A percentile compares a stretch with the other conserved stretches of the same genome.
phyloP scores from a whole-genome alignment of 176 grass and related monocot species.

The Tillandsia fasciculata region DNA sequence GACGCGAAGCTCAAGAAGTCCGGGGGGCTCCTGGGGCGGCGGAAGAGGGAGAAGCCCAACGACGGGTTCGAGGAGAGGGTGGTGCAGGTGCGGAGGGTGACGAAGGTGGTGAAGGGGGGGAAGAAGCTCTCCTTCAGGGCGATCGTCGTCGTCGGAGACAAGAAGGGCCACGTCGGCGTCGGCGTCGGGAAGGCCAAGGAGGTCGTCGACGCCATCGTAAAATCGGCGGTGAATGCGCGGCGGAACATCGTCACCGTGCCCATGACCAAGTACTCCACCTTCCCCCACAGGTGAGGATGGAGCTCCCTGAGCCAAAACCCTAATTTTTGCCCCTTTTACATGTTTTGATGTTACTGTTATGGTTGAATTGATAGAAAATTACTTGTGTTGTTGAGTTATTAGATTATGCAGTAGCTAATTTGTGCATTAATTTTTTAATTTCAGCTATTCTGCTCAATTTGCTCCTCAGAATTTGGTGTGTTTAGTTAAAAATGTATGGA shows the following conservation, averaged over 20 bases:
- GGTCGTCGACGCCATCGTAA: slow-evolving; percentile 64
- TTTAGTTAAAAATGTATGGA: too few relatives aligned
- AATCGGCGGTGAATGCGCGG: slow-evolving; percentile 59
- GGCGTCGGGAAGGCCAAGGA: slow-evolving; percentile 92
- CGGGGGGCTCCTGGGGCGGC: slow-evolving; percentile 49
- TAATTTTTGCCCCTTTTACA: not conserved
- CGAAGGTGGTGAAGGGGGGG: slow-evolving; percentile 84
- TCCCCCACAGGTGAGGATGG: slow-evolving; percentile 69
- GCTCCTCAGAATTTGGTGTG: too few relatives aligned
- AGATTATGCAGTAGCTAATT: too few relatives aligned
- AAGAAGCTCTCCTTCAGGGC: slow-evolving; percentile 74
- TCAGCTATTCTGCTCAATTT: too few relatives aligned
- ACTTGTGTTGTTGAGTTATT: not conserved
- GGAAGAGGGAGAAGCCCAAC: slow-evolving; percentile 45
- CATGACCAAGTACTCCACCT: slow-evolving; percentile 75
- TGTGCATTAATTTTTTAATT: too few relatives aligned
- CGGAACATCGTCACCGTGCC: slow-evolving; percentile 78
- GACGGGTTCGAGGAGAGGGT: slow-evolving; percentile 84
- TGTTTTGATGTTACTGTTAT: not conserved
- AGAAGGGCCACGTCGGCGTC: slow-evolving; percentile 66
- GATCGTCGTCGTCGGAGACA: slow-evolving; percentile 72
- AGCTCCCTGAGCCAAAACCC: not conserved
- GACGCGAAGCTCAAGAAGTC: slow-evolving; percentile 25
- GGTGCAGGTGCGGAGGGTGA: slow-evolving; percentile 72
- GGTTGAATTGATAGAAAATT: slow-evolving; percentile 1